A percentile compares a stretch with the other conserved stretches of the same genome.
Conservation (phyloP, 129 eudicot genomes). For the Rutidosis leptorrhynchoides region DNA sequence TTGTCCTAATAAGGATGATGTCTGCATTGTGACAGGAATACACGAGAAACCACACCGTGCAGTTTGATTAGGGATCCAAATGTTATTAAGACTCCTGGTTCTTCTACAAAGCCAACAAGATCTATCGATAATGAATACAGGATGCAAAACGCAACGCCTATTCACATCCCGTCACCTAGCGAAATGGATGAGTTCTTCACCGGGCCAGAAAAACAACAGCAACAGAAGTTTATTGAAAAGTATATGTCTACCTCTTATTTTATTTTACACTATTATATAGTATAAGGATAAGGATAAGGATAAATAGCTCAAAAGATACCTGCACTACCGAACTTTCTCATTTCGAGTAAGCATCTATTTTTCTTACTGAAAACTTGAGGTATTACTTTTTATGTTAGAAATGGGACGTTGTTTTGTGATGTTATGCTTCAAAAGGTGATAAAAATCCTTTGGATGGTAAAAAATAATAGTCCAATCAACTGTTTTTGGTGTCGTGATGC, state of each 20-base stretch:
- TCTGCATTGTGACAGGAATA: conserved; percentile 33
- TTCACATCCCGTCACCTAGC: conserved; percentile 40
- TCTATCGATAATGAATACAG: conserved; percentile 20
- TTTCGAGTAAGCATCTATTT: not conserved
- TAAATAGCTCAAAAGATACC: not conserved
- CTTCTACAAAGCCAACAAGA: conserved; percentile 44
- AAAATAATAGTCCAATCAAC: no score
- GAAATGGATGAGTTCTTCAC: conserved; percentile 60
- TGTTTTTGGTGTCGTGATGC: no score
- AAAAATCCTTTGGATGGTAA: no score
- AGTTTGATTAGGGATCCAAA: conserved; percentile 51
- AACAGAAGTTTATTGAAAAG: conserved; percentile 45
- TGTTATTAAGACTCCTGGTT: conserved; percentile 41
- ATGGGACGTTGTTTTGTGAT: no score
- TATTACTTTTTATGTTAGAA: no score
- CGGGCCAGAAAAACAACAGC: conserved; percentile 49
- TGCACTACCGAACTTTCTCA: not conserved
- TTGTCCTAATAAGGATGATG: conserved; percentile 16
- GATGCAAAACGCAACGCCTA: conserved; percentile 25
- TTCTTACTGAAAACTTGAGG: no score
- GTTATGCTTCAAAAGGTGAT: no score
- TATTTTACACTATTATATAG: not conserved
- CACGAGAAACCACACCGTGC: conserved; percentile 64
- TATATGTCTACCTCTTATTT: conserved; percentile 11
- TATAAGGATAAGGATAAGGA: no score